Evolutionary conservation across 768 basidiomycete genomes (phyloP).

Genomic region (Suillus weaverae): DNA sequence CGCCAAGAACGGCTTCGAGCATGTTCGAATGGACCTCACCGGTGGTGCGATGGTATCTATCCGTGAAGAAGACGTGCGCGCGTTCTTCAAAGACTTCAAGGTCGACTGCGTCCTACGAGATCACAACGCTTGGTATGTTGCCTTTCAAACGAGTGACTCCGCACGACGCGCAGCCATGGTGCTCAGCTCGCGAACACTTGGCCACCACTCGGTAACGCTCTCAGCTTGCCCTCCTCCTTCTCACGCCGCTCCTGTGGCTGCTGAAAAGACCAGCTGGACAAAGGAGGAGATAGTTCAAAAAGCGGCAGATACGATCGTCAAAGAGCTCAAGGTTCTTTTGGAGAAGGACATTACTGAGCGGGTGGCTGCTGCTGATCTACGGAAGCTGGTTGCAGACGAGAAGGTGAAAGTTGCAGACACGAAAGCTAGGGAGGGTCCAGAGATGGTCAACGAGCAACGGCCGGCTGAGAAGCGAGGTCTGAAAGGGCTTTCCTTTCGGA

Average conservation of each 20-base stretch:
- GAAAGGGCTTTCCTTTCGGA: slow-evolving; percentile 48
- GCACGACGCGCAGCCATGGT: slow-evolving; percentile 72
- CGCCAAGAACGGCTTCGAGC: slow-evolving; percentile 61
- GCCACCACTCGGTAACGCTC: slow-evolving; percentile 58
- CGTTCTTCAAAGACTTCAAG: slow-evolving; percentile 69
- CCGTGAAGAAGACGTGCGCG: slow-evolving; percentile 64
- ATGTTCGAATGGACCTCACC: slow-evolving; percentile 59
- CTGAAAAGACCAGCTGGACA: slow-evolving; percentile 48
- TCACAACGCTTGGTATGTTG: slow-evolving; percentile 75
- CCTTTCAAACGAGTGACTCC: slow-evolving; percentile 61
- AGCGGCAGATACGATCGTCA: slow-evolving; percentile 56
- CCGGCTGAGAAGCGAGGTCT: slow-evolving; percentile 45
- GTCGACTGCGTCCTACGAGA: slow-evolving; percentile 74
- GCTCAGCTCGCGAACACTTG: slow-evolving; percentile 56
- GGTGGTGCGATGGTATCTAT: slow-evolving; percentile 48
- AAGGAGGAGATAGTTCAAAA: slow-evolving; percentile 52
- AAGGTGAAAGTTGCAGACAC: slow-evolving; percentile 38
- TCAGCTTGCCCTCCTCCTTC: slow-evolving; percentile 42
- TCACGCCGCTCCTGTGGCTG: slow-evolving; percentile 32
- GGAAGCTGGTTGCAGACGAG: slow-evolving; percentile 53
- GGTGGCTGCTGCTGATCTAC: slow-evolving; percentile 54
- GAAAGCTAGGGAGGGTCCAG: slow-evolving; percentile 25
- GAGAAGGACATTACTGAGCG: slow-evolving; percentile 68
- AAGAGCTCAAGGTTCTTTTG: slow-evolving; percentile 53
- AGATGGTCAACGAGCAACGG: slow-evolving; percentile 45